phyloP scores from a whole-genome alignment of 2,329 filamentous ascomycete genomes.

The Sporothrix pseudoabietina region DNA sequence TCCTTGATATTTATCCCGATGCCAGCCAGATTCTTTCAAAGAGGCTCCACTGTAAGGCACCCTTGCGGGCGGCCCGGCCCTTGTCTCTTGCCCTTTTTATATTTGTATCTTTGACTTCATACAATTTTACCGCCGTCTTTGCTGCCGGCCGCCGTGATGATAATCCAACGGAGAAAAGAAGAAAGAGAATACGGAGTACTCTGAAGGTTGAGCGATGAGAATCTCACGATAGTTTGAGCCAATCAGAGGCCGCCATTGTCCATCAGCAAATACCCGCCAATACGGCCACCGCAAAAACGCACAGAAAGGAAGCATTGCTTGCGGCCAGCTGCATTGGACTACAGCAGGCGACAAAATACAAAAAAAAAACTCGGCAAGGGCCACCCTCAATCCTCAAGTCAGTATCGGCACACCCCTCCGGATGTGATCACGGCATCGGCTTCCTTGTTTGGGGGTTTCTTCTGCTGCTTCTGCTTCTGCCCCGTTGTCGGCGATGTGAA shows the following conservation, averaged over 20 bases:
- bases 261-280: conserved; percentile 8
- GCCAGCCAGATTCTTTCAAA: background rate
- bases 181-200: background rate
- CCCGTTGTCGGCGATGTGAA: background rate
- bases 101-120: background rate
- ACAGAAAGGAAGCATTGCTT: background rate
- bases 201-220: background rate
- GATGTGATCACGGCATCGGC: background rate
- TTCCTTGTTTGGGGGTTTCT: background rate
- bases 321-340: background rate
- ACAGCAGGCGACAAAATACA: background rate
- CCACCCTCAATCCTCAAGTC: background rate
- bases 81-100: background rate
- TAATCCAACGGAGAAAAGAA: background rate
- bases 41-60: background rate
- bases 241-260: background rate
- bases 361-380: background rate
- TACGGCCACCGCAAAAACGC: background rate
- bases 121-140: background rate
- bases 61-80: background rate
- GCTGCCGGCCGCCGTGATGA: conserved; percentile 1
- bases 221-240: background rate
- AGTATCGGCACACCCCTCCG: background rate
- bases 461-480: background rate
- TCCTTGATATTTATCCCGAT: background rate